Percentiles rank a stretch among this genome's conserved stretches.
phyloP scores from a whole-genome alignment of 345 rosid genomes.

The Passiflora organensis region DNA sequence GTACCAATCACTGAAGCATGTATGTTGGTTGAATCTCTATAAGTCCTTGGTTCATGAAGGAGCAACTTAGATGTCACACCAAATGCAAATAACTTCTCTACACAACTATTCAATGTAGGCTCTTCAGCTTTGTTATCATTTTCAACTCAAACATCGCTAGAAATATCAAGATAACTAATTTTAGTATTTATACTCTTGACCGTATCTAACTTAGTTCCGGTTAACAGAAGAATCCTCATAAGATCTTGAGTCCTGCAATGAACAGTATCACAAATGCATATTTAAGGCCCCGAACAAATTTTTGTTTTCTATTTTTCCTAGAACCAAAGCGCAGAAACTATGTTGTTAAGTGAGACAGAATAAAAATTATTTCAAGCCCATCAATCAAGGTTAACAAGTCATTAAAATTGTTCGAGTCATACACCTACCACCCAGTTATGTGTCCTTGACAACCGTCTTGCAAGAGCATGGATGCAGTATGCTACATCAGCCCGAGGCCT shows the following conservation, averaged over 20 bases:
- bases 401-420: neutral
- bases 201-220: neutral
- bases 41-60: too few relatives aligned
- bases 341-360: neutral
- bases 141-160: too few relatives aligned
- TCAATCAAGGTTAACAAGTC: neutral
- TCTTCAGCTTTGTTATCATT: too few relatives aligned
- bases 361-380: neutral
- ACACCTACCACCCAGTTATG: slow-evolving; percentile 95
- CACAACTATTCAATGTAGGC: too few relatives aligned
- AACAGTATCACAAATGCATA: neutral
- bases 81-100: too few relatives aligned
- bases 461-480: slow-evolving; percentile 89
- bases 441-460: slow-evolving; percentile 76
- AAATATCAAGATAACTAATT: too few relatives aligned
- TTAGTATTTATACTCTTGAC: neutral
- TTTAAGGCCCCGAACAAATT: neutral
- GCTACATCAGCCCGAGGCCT: slow-evolving; percentile 99
- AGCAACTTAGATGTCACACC: too few relatives aligned
- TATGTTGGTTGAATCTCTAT: too few relatives aligned
- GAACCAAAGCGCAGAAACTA: neutral
- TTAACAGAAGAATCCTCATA: neutral
- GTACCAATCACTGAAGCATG: too few relatives aligned
- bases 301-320: neutral
- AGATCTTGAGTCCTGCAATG: too few relatives aligned